These are phyloP conservation scores for Phaeodactylum tricornutum DNA, from an alignment of 108 stramenopile species.

Conservation along the genomic window DNA sequence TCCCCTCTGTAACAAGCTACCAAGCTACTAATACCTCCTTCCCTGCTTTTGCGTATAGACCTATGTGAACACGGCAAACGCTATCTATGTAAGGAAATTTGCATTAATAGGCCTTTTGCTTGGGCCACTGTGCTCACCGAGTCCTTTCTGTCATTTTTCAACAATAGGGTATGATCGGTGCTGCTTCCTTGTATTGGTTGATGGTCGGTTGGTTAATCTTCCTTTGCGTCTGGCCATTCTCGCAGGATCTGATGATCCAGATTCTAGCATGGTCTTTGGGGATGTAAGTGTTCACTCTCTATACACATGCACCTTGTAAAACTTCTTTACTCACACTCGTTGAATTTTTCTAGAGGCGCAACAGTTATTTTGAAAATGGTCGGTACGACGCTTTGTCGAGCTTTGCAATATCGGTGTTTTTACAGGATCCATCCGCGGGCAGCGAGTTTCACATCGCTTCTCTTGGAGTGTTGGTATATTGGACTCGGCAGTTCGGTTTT, in stretches of 20 bases:
- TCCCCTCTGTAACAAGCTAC: not conserved
- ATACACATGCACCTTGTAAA: not conserved
- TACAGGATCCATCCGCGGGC: slow-evolving; percentile 19
- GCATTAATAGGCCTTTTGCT: slow-evolving; percentile 2
- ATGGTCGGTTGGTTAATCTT: slow-evolving; percentile 15
- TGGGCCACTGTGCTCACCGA: too few species aligned
- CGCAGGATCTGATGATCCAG: slow-evolving; percentile 7
- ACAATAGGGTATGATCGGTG: slow-evolving; percentile 16
- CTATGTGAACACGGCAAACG: slow-evolving; percentile 12
- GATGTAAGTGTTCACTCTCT: not conserved
- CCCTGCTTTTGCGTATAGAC: slow-evolving; percentile 1
- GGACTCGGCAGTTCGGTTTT: slow-evolving; percentile 30
- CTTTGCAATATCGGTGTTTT: slow-evolving; percentile 16
- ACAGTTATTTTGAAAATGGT: slow-evolving; percentile 19
- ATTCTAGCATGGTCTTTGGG: not conserved
- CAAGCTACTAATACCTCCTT: not conserved
- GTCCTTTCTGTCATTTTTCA: too few species aligned
- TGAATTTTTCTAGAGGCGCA: not conserved
- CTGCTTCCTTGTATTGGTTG: slow-evolving; percentile 11
- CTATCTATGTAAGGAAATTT: not conserved
- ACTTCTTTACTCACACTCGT: not conserved
- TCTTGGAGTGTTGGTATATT: slow-evolving; percentile 31
- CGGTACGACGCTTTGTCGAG: slow-evolving; percentile 16
- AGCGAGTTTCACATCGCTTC: slow-evolving; percentile 11
- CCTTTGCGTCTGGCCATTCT: slow-evolving; percentile 19